Conservation (phyloP, 2,329 filamentous ascomycete genomes). For the Paecilomyces dactylethromorphus region DNA sequence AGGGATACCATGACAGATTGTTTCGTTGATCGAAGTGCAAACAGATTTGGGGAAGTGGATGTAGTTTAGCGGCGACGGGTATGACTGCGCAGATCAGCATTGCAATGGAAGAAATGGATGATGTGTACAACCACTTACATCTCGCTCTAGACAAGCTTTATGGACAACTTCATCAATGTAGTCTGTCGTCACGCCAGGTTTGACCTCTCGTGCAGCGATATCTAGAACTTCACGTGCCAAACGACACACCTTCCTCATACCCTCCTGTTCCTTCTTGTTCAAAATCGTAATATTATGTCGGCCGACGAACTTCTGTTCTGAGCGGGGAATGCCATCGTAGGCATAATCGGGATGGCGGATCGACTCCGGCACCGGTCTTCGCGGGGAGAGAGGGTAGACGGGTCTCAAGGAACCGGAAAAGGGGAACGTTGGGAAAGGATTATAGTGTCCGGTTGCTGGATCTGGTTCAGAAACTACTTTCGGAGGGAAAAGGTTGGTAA, state of each 20-base stretch:
- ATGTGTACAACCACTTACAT: constrained; percentile 54
- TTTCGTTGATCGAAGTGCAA: constrained; percentile 92
- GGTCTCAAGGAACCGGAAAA: constrained; percentile 79
- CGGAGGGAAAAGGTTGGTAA: constrained; percentile 68
- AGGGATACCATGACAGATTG: constrained; percentile 97
- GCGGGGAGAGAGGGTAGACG: constrained; percentile 74
- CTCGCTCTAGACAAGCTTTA: constrained; percentile 85
- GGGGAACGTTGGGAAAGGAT: constrained; percentile 82
- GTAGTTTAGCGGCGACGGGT: constrained; percentile 93
- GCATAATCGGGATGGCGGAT: constrained; percentile 87
- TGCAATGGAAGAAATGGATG: background rate
- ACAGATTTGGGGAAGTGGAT: constrained; percentile 96
- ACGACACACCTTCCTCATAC: constrained; percentile 87
- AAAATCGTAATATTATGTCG: constrained; percentile 78
- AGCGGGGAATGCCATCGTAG: constrained; percentile 67
- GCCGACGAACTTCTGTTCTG: constrained; percentile 58
- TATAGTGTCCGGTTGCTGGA: constrained; percentile 82
- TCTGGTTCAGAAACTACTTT: constrained; percentile 85
- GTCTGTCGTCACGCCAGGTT: constrained; percentile 92
- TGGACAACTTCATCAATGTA: constrained; percentile 93
- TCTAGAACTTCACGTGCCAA: constrained; percentile 88
- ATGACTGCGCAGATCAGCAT: constrained; percentile 56
- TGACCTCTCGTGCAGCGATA: constrained; percentile 73
- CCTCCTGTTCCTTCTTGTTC: constrained; percentile 72
- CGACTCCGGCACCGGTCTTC: constrained; percentile 66